Conservation (phyloP, 208 protist genomes). For the Trypanosoma boissoni region DNA sequence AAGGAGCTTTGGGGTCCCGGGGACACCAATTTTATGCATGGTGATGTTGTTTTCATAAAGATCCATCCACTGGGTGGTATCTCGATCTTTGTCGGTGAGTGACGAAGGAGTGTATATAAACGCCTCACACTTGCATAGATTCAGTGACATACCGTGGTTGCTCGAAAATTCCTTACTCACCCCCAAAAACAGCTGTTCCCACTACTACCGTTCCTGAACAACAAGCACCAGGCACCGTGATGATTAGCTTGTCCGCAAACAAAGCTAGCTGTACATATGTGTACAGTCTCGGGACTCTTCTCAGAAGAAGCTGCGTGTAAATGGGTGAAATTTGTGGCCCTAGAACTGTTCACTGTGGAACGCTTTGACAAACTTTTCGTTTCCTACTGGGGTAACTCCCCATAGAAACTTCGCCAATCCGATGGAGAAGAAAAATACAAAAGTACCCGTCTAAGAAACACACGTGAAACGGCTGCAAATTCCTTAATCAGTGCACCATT, state of each 20-base stretch:
- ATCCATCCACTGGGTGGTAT: neutral
- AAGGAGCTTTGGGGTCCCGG: neutral
- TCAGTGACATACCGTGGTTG: neutral
- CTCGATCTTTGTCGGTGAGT: conserved; percentile 1
- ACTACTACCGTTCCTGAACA: neutral
- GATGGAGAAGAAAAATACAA: neutral
- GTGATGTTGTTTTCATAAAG: neutral
- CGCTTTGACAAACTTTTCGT: conserved; percentile 1
- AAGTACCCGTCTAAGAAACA: neutral
- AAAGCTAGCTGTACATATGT: neutral
- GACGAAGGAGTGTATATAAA: neutral
- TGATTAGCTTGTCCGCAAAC: conserved; percentile 1
- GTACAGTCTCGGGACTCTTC: neutral
- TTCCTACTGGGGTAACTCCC: neutral
- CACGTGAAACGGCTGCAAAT: neutral
- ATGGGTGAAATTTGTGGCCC: conserved; percentile 3
- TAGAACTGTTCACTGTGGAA: conserved; percentile 1
- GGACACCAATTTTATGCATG: neutral
- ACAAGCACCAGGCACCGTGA: neutral
- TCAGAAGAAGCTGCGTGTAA: neutral
- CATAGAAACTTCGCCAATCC: neutral
- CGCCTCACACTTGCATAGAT: conserved; percentile 7
- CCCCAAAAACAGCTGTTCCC: neutral
- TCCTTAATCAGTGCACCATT: conserved; percentile 1
- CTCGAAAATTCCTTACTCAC: neutral